A percentile compares a stretch with the other conserved stretches of the same genome.
phyloP scores from a whole-genome alignment of 495 filamentous ascomycete species.

The Trichoderma orchidacearum region DNA sequence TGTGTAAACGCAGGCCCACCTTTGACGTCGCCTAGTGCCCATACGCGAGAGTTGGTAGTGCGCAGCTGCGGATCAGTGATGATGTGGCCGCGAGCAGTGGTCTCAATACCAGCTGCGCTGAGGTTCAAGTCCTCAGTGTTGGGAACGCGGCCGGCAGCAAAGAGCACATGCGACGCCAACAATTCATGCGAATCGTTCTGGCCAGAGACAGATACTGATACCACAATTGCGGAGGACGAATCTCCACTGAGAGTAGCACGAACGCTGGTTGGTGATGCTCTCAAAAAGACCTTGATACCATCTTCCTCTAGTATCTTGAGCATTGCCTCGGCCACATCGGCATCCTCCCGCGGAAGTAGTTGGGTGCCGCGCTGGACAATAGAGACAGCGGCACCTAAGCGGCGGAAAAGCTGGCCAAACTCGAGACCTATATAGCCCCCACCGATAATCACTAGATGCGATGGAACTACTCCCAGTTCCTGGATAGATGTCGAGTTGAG shows the following conservation, averaged over 20 bases:
- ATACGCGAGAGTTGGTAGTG: conserved; percentile 25
- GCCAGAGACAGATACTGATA: conserved; percentile 3
- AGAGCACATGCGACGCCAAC: conserved; percentile 24
- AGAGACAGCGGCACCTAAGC: conserved; percentile 31
- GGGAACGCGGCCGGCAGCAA: conserved; percentile 30
- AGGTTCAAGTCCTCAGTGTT: conserved; percentile 29
- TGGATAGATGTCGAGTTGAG: conserved; percentile 34
- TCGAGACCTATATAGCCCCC: conserved; percentile 38
- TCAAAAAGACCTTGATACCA: conserved; percentile 22
- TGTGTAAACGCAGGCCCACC: conserved; percentile 41
- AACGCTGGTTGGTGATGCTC: conserved; percentile 8
- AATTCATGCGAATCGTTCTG: conserved; percentile 2
- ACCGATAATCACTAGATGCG: conserved; percentile 34
- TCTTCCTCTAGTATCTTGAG: conserved; percentile 25
- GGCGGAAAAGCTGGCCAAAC: conserved; percentile 35
- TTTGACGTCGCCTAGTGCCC: conserved; percentile 35
- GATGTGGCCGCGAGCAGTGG: conserved; percentile 24
- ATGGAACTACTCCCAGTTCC: conserved; percentile 29
- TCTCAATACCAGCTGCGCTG: conserved; percentile 17
- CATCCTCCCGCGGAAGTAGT: conserved; percentile 28
- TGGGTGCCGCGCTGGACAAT: conserved; percentile 27
- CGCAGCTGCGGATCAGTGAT: conserved; percentile 21
- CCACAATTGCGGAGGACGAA: neutral
- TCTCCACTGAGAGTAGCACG: neutral
- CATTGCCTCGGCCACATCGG: conserved; percentile 22